Percentiles rank a stretch among this genome's conserved stretches.
Conservation (phyloP, 1,139 yeast genomes). For the Scheffersomyces quercinus region DNA sequence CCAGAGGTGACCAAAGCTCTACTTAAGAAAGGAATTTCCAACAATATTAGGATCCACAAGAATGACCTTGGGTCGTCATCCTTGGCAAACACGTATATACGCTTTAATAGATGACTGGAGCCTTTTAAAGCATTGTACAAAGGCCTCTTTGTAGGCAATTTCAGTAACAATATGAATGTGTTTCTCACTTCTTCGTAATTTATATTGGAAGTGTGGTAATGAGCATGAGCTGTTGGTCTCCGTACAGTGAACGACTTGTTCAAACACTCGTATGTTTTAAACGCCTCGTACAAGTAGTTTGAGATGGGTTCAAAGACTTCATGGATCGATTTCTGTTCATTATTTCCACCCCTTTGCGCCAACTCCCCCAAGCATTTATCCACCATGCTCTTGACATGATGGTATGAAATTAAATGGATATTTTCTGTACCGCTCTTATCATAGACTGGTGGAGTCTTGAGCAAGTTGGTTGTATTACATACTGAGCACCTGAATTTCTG, state of each 20-base stretch:
- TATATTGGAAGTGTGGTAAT: slow-evolving; percentile 46
- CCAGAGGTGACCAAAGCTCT: slow-evolving; percentile 35
- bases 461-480: slow-evolving; percentile 52
- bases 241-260: slow-evolving; percentile 50
- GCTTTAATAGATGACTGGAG: slow-evolving; percentile 47
- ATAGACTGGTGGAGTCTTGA: slow-evolving; percentile 13
- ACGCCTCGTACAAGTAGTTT: slow-evolving; percentile 39
- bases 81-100: slow-evolving; percentile 35
- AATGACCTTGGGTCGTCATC: slow-evolving; percentile 38
- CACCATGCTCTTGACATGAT: slow-evolving; percentile 26
- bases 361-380: slow-evolving; percentile 28
- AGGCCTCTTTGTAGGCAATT: slow-evolving; percentile 62
- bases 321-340: slow-evolving; percentile 24
- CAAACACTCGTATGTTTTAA: slow-evolving; percentile 41
- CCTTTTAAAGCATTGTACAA: slow-evolving; percentile 53
- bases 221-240: slow-evolving; percentile 17
- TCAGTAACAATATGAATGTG: slow-evolving; percentile 42
- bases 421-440: neutral
- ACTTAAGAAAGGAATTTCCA: slow-evolving; percentile 61
- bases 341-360: slow-evolving; percentile 8
- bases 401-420: slow-evolving; percentile 26
- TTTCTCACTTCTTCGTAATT: slow-evolving; percentile 44
- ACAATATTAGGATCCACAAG: slow-evolving; percentile 58
- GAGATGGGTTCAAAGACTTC: slow-evolving; percentile 53
- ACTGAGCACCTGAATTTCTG: slow-evolving; percentile 56